Evolutionary conservation across 352 stramenopile species (phyloP).

Genomic region (Phytophthora capsici): DNA sequence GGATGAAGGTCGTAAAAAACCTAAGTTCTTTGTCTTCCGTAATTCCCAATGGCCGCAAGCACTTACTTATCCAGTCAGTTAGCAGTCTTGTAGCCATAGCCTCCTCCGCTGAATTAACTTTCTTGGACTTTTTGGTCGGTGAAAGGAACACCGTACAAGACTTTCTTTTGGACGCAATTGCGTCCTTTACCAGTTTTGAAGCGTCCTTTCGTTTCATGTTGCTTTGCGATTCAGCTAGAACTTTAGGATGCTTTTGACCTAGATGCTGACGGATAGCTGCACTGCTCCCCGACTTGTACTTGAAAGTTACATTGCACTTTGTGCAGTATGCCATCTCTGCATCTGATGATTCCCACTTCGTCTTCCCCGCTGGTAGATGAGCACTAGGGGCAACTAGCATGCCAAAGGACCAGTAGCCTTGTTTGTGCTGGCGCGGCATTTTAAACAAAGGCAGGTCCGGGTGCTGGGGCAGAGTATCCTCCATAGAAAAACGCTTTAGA

Average conservation of each 20-base stretch:
- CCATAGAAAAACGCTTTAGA: too few relatives aligned
- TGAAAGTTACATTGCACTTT: neutral
- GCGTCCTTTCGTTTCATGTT: neutral
- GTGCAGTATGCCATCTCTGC: conserved; percentile 4
- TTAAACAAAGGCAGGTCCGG: neutral
- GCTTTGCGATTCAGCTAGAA: neutral
- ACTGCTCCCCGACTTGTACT: conserved; percentile 1
- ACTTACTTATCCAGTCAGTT: conserved; percentile 2
- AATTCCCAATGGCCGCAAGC: neutral
- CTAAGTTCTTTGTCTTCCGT: conserved; percentile 5
- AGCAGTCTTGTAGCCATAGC: conserved; percentile 6
- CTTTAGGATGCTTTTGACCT: neutral
- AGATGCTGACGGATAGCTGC: neutral
- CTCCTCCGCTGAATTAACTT: neutral
- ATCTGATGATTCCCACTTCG: conserved; percentile 3
- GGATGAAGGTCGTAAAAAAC: conserved; percentile 6
- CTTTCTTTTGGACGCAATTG: conserved; percentile 5
- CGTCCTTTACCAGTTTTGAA: neutral
- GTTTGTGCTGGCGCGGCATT: conserved; percentile 1
- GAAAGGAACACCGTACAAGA: neutral
- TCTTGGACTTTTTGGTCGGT: conserved; percentile 1
- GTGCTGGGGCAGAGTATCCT: too few relatives aligned
- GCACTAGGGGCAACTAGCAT: neutral
- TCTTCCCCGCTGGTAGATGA: neutral
- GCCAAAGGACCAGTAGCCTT: conserved; percentile 5